Percentiles rank a stretch among this genome's conserved stretches.
phyloP scores from a whole-genome alignment of 768 basidiomycete species.

The Rhodosporidiobolus sp. region DNA sequence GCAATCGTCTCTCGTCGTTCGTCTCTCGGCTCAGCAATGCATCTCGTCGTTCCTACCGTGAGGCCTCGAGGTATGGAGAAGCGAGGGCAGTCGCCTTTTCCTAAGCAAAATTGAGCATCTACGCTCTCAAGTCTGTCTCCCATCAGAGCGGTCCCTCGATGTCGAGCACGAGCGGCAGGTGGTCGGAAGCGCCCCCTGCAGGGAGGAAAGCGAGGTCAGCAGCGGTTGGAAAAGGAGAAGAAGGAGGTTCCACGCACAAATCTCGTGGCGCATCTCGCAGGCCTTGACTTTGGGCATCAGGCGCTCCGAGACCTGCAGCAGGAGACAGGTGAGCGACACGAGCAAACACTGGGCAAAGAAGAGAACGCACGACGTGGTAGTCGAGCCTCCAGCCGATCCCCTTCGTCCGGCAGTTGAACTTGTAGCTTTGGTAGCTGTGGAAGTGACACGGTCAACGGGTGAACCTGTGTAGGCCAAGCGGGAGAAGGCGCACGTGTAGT shows the following conservation, averaged over 20 bases:
- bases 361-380: conserved; percentile 53
- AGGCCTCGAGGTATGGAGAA: no score
- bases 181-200: conserved; percentile 76
- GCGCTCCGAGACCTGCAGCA: conserved; percentile 64
- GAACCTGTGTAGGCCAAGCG: background rate
- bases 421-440: conserved; percentile 51
- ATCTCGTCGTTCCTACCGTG: no score
- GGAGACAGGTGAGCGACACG: background rate
- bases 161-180: conserved; percentile 76
- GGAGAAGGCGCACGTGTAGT: conserved; percentile 74
- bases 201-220: no score
- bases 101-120: no score
- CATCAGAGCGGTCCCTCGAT: conserved; percentile 56
- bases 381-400: conserved; percentile 78
- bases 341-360: background rate
- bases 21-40: no score
- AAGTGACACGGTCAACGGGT: background rate
- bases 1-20: no score
- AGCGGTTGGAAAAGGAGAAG: background rate
- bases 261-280: conserved; percentile 81
- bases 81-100: no score
- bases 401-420: conserved; percentile 73
- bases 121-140: no score
- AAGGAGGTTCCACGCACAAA: conserved; percentile 45
- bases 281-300: conserved; percentile 63